These are phyloP conservation scores for Hebeloma cylindrosporum DNA, from an alignment of 768 basidiomycete genomes.

Conservation along the genomic window DNA sequence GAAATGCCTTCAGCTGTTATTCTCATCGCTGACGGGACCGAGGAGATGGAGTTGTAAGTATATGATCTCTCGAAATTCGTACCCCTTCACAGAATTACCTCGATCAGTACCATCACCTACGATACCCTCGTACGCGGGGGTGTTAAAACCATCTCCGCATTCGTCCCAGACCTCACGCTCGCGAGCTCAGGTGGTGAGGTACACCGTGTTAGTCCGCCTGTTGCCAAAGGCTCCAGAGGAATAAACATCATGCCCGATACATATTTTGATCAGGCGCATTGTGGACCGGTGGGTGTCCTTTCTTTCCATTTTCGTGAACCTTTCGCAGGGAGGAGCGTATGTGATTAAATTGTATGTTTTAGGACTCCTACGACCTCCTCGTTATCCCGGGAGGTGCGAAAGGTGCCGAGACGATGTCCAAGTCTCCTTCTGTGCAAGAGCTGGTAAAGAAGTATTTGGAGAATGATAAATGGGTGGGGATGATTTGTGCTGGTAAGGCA, in stretches of 20 bases:
- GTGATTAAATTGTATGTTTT: conserved; percentile 7
- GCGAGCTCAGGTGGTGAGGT: conserved; percentile 20
- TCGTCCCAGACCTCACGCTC: conserved; percentile 41
- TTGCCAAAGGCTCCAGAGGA: conserved; percentile 68
- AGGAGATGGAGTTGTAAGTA: conserved; percentile 86
- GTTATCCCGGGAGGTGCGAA: conserved; percentile 79
- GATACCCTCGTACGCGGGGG: conserved; percentile 82
- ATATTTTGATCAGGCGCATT: conserved; percentile 44
- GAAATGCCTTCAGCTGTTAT: conserved; percentile 61
- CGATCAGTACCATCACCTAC: conserved; percentile 71
- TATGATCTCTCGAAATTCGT: too few relatives aligned
- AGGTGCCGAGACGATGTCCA: conserved; percentile 74
- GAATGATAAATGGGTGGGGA: conserved; percentile 62
- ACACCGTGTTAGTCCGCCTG: conserved; percentile 40
- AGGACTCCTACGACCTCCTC: conserved; percentile 69
- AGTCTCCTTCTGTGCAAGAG: conserved; percentile 55
- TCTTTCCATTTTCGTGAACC: neutral
- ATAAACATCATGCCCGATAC: conserved; percentile 71
- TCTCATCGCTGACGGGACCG: conserved; percentile 78
- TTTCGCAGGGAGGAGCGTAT: neutral
- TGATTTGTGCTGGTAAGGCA: conserved; percentile 78
- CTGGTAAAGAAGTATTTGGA: conserved; percentile 59
- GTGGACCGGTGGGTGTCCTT: conserved; percentile 44
- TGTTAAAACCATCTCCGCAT: conserved; percentile 63
- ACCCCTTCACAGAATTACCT: neutral